Evolutionary conservation across 257 asterid species (phyloP).

Genomic region (Capsicum rhomboideum): DNA sequence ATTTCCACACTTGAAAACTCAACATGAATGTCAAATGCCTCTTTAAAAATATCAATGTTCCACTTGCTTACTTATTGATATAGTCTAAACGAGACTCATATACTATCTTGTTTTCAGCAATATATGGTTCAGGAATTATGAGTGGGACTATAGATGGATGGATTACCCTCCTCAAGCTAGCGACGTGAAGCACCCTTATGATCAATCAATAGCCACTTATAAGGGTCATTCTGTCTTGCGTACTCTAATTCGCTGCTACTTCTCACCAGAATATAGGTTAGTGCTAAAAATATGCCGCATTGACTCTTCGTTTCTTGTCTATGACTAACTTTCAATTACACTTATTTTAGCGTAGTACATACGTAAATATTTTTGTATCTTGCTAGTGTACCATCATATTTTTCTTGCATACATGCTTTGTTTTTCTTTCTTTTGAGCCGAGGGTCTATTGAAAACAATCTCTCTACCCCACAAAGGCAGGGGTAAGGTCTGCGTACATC

Average conservation of each 20-base stretch:
- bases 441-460: too few species aligned
- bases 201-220: conserved; percentile 70
- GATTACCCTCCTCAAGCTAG: conserved; percentile 73
- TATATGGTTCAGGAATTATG: conserved; percentile 43
- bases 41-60: not conserved
- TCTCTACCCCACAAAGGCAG: too few species aligned
- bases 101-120: conserved; percentile 25
- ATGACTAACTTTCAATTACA: not conserved
- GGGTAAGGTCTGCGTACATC: too few species aligned
- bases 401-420: too few species aligned
- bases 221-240: conserved; percentile 83
- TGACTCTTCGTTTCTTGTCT: not conserved
- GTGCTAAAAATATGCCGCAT: not conserved
- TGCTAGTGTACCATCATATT: too few species aligned
- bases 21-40: not conserved
- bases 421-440: too few species aligned
- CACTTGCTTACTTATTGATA: not conserved
- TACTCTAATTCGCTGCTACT: conserved; percentile 81
- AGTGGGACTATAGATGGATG: conserved; percentile 98
- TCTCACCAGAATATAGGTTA: conserved; percentile 83
- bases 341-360: too few species aligned
- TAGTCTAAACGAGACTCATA: not conserved
- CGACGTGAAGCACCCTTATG: conserved; percentile 60
- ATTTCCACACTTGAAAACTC: not conserved
- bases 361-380: too few species aligned